phyloP scores from a whole-genome alignment of 2,329 filamentous ascomycete species.

The Nemania sp. region DNA sequence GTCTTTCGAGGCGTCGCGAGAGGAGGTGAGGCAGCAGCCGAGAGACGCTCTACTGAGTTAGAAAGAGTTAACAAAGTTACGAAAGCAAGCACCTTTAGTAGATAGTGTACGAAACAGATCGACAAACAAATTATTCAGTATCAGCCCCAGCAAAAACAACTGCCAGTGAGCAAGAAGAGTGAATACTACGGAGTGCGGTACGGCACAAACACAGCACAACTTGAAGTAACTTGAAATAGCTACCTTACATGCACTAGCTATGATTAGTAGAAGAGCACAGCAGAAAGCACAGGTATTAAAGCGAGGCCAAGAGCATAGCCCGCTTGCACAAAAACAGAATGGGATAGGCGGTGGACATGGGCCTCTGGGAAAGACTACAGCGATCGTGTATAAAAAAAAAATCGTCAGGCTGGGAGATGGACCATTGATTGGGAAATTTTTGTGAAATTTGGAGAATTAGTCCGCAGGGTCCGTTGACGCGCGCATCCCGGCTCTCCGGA shows the following conservation, averaged over 20 bases:
- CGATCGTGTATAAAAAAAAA: conserved; percentile 34
- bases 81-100: conserved; percentile 17
- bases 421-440: conserved; percentile 32
- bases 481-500: conserved; percentile 11
- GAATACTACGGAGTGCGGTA: conserved; percentile 15
- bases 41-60: conserved; percentile 14
- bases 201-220: conserved; percentile 21
- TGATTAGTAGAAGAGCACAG: too few species aligned
- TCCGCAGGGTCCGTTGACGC: conserved; percentile 26
- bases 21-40: conserved; percentile 15
- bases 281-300: conserved; percentile 7
- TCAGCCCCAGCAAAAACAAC: conserved; percentile 32
- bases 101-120: too few species aligned
- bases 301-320: conserved; percentile 15
- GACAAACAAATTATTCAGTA: too few species aligned
- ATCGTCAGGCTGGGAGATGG: conserved; percentile 36
- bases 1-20: conserved; percentile 11
- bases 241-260: background rate
- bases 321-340: conserved; percentile 38
- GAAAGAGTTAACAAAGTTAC: conserved; percentile 28
- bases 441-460: conserved; percentile 37
- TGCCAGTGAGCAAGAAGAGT: conserved; percentile 21
- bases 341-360: conserved; percentile 38
- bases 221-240: background rate
- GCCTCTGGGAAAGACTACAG: conserved; percentile 26